These are phyloP conservation scores for Sugiyamaella japonica DNA, from an alignment of 1,139 yeast genomes.

Conservation along the genomic window DNA sequence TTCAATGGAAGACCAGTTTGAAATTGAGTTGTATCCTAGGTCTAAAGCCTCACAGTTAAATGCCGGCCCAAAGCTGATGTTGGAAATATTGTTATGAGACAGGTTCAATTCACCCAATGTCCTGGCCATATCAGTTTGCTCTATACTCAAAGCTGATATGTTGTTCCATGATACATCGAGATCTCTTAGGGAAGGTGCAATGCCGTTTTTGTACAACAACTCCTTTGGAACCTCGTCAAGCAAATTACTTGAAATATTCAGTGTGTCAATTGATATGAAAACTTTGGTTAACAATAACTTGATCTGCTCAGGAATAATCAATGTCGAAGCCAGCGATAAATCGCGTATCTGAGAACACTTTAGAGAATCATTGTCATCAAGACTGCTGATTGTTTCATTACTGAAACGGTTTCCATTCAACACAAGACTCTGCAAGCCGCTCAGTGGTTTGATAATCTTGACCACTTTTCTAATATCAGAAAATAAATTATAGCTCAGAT, in stretches of 20 bases:
- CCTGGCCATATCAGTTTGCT: background rate
- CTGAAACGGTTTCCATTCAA: slow-evolving; percentile 66
- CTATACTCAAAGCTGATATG: background rate
- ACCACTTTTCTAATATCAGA: slow-evolving; percentile 45
- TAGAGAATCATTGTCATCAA: background rate
- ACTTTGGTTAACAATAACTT: slow-evolving; percentile 35
- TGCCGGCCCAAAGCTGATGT: slow-evolving; percentile 7
- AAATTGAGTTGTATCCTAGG: slow-evolving; percentile 50
- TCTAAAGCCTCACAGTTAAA: slow-evolving; percentile 42
- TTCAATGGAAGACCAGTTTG: slow-evolving; percentile 54
- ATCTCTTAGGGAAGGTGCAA: slow-evolving; percentile 2
- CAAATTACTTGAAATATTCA: slow-evolving; percentile 28
- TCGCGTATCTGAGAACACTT: slow-evolving; percentile 27
- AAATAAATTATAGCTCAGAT: slow-evolving; percentile 63
- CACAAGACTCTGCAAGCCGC: slow-evolving; percentile 47
- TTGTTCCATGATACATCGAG: slow-evolving; percentile 17
- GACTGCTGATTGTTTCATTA: background rate
- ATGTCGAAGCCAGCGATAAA: slow-evolving; percentile 45
- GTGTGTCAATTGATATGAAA: slow-evolving; percentile 48
- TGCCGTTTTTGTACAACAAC: background rate
- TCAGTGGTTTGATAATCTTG: slow-evolving; percentile 43
- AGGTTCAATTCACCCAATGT: slow-evolving; percentile 27
- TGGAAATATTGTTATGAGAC: slow-evolving; percentile 31
- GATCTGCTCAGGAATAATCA: slow-evolving; percentile 35
- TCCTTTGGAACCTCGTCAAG: slow-evolving; percentile 8